Conservation (phyloP, 345 rosid species). For the Cardamine chenopodiifolia region DNA sequence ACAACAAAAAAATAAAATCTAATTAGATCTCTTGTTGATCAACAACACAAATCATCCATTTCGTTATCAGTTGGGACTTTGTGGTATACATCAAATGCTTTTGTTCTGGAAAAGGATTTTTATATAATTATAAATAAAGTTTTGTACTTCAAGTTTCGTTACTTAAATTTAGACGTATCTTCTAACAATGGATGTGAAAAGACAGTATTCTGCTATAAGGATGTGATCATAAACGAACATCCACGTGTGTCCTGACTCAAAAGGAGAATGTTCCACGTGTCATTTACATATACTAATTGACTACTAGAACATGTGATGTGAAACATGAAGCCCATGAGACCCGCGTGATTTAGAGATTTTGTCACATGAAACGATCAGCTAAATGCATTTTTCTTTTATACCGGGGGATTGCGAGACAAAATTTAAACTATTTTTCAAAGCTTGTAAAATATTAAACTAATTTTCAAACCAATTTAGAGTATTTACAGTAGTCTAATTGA, state of each 20-base stretch:
- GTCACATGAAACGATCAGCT: slow-evolving; percentile 27
- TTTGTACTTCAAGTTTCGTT: slow-evolving; percentile 33
- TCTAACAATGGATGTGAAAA: slow-evolving; percentile 26
- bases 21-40: slow-evolving; percentile 11
- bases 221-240: slow-evolving; percentile 25
- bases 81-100: slow-evolving; percentile 29
- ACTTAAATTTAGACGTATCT: slow-evolving; percentile 33
- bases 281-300: neutral
- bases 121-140: neutral
- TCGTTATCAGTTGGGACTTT: slow-evolving; percentile 28
- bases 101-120: slow-evolving; percentile 6
- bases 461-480: neutral
- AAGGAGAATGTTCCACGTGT: slow-evolving; percentile 31
- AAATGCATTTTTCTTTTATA: neutral
- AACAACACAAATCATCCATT: slow-evolving; percentile 26
- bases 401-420: neutral
- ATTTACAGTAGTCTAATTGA: neutral
- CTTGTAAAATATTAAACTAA: neutral
- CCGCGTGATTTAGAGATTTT: slow-evolving; percentile 18
- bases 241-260: slow-evolving; percentile 29
- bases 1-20: neutral
- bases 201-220: neutral
- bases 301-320: neutral
- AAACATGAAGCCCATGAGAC: slow-evolving; percentile 18
- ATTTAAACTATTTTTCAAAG: neutral